Evolutionary conservation across 176 grass and related monocot genomes (phyloP).

Genomic region (Avena atlantica): DNA sequence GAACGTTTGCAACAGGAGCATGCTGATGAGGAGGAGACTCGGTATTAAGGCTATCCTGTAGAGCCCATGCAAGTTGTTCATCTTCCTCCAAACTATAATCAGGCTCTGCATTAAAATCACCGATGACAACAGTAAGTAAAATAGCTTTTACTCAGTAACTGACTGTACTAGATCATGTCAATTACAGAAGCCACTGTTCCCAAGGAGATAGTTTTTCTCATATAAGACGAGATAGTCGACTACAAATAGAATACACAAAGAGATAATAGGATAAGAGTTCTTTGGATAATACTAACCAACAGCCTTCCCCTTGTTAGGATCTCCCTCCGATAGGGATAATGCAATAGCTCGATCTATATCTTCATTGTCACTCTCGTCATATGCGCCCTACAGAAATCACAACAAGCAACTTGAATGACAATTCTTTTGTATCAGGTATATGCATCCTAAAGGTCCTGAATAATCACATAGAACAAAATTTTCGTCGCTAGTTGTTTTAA

Average conservation of each 20-base stretch:
- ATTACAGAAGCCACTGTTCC: conserved; percentile 26
- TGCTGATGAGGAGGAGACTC: conserved; percentile 65
- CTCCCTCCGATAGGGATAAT: conserved; percentile 79
- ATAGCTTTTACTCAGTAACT: conserved; percentile 5
- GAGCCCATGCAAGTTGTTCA: conserved; percentile 87
- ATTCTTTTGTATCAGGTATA: conserved; percentile 18
- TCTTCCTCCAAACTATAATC: conserved; percentile 79
- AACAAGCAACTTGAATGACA: neutral
- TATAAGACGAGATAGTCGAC: conserved; percentile 18
- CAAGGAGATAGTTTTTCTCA: conserved; percentile 22
- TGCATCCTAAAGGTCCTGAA: conserved; percentile 29
- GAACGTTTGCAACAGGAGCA: conserved; percentile 48
- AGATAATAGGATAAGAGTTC: neutral
- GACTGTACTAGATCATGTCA: conserved; percentile 23
- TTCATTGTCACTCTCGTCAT: conserved; percentile 68
- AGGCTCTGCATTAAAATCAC: conserved; percentile 51
- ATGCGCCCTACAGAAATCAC: conserved; percentile 43
- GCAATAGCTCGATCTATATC: conserved; percentile 91
- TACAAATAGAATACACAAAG: conserved; percentile 28
- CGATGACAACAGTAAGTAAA: conserved; percentile 12
- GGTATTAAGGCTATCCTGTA: conserved; percentile 85
- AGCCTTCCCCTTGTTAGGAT: conserved; percentile 68
- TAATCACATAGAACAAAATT: conserved; percentile 6
- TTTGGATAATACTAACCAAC: conserved; percentile 65
- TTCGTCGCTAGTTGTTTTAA: neutral